phyloP scores from a whole-genome alignment of 169 alveolate genomes.

The Besnoitia besnoiti region DNA sequence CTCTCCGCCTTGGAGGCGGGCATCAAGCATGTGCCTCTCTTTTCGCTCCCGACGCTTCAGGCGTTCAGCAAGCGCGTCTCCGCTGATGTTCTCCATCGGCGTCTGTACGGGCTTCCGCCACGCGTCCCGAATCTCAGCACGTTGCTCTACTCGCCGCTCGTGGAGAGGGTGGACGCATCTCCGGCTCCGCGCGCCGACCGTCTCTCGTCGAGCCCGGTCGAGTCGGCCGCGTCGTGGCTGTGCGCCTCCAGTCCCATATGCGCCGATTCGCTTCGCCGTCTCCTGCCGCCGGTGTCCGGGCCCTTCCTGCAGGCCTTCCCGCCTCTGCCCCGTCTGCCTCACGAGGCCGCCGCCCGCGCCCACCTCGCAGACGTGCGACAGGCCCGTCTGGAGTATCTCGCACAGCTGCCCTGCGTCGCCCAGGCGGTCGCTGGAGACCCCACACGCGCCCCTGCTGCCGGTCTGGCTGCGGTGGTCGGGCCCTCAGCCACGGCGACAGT shows the following conservation, averaged over 20 bases:
- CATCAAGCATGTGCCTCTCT: not conserved
- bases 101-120: constrained; percentile 26
- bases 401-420: not conserved
- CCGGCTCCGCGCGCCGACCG: not conserved
- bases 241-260: not conserved
- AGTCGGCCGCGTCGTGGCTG: not conserved
- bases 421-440: not conserved
- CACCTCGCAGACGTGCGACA: not conserved
- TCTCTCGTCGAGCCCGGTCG: not conserved
- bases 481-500: too few relatives aligned
- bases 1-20: not conserved
- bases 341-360: not conserved
- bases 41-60: not conserved
- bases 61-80: not conserved
- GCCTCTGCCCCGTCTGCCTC: too few relatives aligned
- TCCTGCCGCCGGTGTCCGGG: not conserved
- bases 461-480: too few relatives aligned
- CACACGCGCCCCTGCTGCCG: not conserved
- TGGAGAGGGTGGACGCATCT: not conserved
- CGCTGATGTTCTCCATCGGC: not conserved
- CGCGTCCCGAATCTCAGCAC: not conserved
- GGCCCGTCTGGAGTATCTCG: not conserved
- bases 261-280: not conserved
- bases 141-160: not conserved
- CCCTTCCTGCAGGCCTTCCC: constrained; percentile 32